Evolutionary conservation across 305 asterid species (phyloP).

Genomic region (Solanum hybrid): DNA sequence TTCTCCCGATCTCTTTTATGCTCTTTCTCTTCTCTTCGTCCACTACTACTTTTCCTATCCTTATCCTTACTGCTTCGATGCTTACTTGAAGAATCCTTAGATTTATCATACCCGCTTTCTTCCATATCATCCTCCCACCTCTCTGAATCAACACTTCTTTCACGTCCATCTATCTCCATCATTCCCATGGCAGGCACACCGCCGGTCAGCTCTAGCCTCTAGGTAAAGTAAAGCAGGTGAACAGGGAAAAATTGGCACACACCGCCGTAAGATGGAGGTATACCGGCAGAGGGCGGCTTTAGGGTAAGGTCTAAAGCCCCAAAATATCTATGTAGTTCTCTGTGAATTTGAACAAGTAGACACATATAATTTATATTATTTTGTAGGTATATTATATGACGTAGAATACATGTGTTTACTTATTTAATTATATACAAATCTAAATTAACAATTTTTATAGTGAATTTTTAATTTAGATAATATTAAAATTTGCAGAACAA

Average conservation of each 20-base stretch:
- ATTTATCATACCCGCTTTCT: conserved; percentile 37
- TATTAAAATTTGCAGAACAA: no score
- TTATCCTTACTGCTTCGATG: conserved; percentile 57
- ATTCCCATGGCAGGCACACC: not conserved
- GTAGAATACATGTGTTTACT: no score
- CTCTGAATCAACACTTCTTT: conserved; percentile 50
- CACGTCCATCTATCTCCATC: conserved; percentile 43
- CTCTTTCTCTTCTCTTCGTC: conserved; percentile 64
- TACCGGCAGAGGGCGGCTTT: not conserved
- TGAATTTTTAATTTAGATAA: no score
- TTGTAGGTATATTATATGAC: no score
- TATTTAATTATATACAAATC: no score
- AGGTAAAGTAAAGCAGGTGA: not conserved
- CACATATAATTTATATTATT: no score
- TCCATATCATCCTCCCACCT: conserved; percentile 46
- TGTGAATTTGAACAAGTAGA: no score
- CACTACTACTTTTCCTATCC: conserved; percentile 47
- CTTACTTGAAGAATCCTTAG: conserved; percentile 35
- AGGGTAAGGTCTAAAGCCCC: not conserved
- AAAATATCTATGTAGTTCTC: not conserved
- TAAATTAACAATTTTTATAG: no score
- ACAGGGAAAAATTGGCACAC: not conserved
- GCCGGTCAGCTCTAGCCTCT: not conserved
- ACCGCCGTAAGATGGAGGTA: not conserved
- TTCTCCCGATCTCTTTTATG: conserved; percentile 42